These are phyloP conservation scores for Pleoardoris graminearum DNA, from an alignment of 2,329 filamentous ascomycete genomes.

Conservation along the genomic window DNA sequence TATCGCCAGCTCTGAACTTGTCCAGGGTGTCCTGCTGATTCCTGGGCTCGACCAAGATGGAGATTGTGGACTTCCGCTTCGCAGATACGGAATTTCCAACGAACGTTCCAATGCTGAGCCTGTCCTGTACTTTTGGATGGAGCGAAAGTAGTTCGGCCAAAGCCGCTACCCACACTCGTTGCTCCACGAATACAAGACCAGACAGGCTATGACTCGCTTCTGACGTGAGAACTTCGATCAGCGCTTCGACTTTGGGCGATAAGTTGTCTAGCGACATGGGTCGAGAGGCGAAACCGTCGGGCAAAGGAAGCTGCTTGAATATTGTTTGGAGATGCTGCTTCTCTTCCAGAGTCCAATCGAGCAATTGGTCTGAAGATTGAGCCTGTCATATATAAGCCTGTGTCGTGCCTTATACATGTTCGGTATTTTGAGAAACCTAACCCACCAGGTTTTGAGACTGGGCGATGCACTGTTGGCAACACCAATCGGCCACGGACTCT, in stretches of 20 bases:
- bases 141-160: conserved; percentile 44
- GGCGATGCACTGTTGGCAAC: conserved; percentile 43
- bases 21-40: conserved; percentile 57
- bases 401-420: too few relatives aligned
- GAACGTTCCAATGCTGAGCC: conserved; percentile 53
- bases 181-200: conserved; percentile 53
- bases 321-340: conserved; percentile 38
- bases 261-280: conserved; percentile 24
- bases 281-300: not conserved
- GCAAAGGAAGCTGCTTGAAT: conserved; percentile 21
- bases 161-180: conserved; percentile 49
- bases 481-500: conserved; percentile 43
- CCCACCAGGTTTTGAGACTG: conserved; percentile 25
- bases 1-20: conserved; percentile 57
- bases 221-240: conserved; percentile 43
- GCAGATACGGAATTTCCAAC: conserved; percentile 54
- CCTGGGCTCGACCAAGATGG: conserved; percentile 53
- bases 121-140: conserved; percentile 35
- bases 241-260: conserved; percentile 41
- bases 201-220: conserved; percentile 42
- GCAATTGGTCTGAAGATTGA: conserved; percentile 21
- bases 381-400: not conserved
- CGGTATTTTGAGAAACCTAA: not conserved
- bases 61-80: conserved; percentile 52
- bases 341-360: conserved; percentile 41